Percentiles rank a stretch among this genome's conserved stretches.
Conservation (phyloP, 2,329 filamentous ascomycete genomes). For the Apiospora phragmitis region DNA sequence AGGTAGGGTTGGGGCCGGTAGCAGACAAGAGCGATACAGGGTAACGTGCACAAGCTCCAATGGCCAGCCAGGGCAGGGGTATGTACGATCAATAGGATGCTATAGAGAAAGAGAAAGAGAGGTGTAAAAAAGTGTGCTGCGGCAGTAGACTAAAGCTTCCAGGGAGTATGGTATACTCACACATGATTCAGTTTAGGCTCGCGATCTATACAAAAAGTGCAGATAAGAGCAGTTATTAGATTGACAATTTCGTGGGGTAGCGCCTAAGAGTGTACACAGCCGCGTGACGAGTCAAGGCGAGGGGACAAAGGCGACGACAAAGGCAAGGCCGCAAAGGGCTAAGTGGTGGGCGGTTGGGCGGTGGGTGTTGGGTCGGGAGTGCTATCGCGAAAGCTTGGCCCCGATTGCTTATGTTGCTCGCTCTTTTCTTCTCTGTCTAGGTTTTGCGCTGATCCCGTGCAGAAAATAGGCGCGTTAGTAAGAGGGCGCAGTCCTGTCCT, state of each 20-base stretch:
- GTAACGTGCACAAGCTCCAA: neutral
- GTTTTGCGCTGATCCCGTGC: neutral
- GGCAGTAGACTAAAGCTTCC: neutral
- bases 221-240: conserved; percentile 7
- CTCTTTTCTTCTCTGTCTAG: neutral
- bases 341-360: no score
- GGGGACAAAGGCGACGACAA: neutral
- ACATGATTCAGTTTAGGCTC: neutral
- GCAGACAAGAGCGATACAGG: neutral
- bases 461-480: neutral
- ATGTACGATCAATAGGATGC: neutral
- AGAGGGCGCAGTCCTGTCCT: neutral
- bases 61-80: neutral
- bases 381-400: neutral
- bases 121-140: neutral
- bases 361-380: neutral
- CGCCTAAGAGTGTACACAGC: neutral
- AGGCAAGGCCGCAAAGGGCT: neutral
- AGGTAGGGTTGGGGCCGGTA: neutral
- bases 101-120: neutral
- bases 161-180: neutral
- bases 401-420: neutral
- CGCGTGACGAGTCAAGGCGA: conserved; percentile 1
- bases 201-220: neutral
- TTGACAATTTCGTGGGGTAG: neutral